Percentiles rank a stretch among this genome's conserved stretches.
Evolutionary conservation across 2,329 filamentous ascomycete genomes (phyloP).

Genomic region (Neopestalotiopsis sp.): DNA sequence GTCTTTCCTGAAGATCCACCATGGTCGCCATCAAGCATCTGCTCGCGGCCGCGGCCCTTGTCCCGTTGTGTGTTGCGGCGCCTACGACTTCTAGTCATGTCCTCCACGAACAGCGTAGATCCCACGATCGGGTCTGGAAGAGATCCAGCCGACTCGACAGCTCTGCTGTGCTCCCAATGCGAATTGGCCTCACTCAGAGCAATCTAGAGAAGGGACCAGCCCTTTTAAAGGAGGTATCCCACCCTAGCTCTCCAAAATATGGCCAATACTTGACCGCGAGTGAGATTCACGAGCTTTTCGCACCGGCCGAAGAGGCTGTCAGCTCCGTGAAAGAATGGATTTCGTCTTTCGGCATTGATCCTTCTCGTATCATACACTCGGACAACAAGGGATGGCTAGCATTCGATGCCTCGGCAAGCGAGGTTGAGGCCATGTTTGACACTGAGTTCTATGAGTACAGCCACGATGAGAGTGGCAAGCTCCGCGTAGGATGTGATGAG

Average conservation of each 20-base stretch:
- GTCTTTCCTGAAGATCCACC: background rate
- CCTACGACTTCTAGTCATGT: slow-evolving; percentile 5
- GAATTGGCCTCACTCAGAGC: slow-evolving; percentile 16
- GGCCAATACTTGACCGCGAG: slow-evolving; percentile 43
- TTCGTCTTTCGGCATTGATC: slow-evolving; percentile 34
- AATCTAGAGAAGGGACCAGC: slow-evolving; percentile 11
- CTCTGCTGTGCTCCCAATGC: slow-evolving; percentile 15
- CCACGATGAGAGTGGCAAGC: slow-evolving; percentile 27
- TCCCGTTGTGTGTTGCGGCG: slow-evolving; percentile 2
- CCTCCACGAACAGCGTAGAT: slow-evolving; percentile 6
- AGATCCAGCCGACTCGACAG: slow-evolving; percentile 4
- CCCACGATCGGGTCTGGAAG: slow-evolving; percentile 3
- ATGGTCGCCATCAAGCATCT: slow-evolving; percentile 4
- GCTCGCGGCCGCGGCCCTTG: background rate
- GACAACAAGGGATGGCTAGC: slow-evolving; percentile 41
- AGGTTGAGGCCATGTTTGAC: slow-evolving; percentile 40
- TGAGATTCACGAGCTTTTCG: slow-evolving; percentile 45
- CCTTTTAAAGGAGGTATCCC: slow-evolving; percentile 25
- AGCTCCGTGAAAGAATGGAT: slow-evolving; percentile 39
- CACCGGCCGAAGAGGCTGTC: slow-evolving; percentile 39
- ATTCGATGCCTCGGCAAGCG: slow-evolving; percentile 39
- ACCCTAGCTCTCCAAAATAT: slow-evolving; percentile 36
- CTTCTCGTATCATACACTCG: slow-evolving; percentile 28
- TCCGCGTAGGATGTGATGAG: slow-evolving; percentile 5
- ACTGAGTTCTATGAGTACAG: slow-evolving; percentile 42